phyloP scores from a whole-genome alignment of 768 basidiomycete genomes.

The Leccinum boreale region DNA sequence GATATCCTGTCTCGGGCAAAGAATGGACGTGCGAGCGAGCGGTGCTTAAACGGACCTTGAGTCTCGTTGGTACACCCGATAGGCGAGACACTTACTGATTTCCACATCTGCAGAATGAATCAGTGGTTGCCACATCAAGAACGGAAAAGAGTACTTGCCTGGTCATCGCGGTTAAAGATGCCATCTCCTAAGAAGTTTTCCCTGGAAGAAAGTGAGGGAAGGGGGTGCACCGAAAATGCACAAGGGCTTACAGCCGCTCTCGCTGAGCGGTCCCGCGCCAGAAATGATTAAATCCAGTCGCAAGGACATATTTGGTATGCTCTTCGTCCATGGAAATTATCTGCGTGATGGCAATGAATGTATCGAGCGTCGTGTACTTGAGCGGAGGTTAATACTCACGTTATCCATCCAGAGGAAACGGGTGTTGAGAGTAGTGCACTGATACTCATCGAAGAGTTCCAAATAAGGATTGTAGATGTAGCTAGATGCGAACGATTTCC shows the following conservation, averaged over 20 bases:
- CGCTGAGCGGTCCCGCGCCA: slow-evolving; percentile 64
- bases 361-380: not conserved
- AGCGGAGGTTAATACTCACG: slow-evolving; percentile 39
- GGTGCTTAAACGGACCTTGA: slow-evolving; percentile 44
- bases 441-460: slow-evolving; percentile 66
- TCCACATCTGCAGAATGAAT: slow-evolving; percentile 47
- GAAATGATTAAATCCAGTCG: slow-evolving; percentile 65
- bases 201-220: slow-evolving; percentile 23
- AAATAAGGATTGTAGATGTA: slow-evolving; percentile 64
- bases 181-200: slow-evolving; percentile 64
- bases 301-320: slow-evolving; percentile 59
- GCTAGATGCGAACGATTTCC: slow-evolving; percentile 51
- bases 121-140: slow-evolving; percentile 1
- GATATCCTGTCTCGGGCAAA: slow-evolving; percentile 70
- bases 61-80: not conserved
- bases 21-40: slow-evolving; percentile 66
- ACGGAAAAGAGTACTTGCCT: slow-evolving; percentile 36
- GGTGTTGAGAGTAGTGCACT: slow-evolving; percentile 66
- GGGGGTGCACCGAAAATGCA: not conserved
- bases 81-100: slow-evolving; percentile 42
- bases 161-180: slow-evolving; percentile 76
- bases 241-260: slow-evolving; percentile 54
- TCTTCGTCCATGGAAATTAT: slow-evolving; percentile 75
- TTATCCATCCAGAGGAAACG: slow-evolving; percentile 67
- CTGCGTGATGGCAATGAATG: slow-evolving; percentile 30